These are phyloP conservation scores for Phytopythium vexans DNA, from an alignment of 352 stramenopile genomes.

Conservation along the genomic window DNA sequence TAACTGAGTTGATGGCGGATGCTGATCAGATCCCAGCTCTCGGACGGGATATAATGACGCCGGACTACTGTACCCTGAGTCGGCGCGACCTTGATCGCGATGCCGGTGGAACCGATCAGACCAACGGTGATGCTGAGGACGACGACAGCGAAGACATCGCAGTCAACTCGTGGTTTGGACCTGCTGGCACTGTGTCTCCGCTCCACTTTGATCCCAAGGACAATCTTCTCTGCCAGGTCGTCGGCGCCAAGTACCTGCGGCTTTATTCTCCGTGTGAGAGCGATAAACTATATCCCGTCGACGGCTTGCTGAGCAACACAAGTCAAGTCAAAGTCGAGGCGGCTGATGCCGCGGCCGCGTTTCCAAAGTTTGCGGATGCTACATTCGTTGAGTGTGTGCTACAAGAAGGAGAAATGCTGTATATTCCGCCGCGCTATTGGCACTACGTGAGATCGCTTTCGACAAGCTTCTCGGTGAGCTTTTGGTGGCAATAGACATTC, in stretches of 20 bases:
- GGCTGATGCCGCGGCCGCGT: conserved; percentile 32
- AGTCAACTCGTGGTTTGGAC: conserved; percentile 88
- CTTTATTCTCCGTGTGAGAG: conserved; percentile 74
- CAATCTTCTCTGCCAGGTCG: conserved; percentile 87
- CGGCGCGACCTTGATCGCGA: conserved; percentile 22
- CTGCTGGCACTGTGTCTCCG: conserved; percentile 73
- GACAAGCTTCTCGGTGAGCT: conserved; percentile 82
- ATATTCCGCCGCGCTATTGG: conserved; percentile 87
- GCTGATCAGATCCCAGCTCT: conserved; percentile 71
- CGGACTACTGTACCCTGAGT: conserved; percentile 86
- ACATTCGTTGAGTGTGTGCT: conserved; percentile 74
- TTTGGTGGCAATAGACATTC: conserved; percentile 52
- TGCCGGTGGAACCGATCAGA: not conserved
- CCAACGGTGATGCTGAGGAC: conserved; percentile 10
- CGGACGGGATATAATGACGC: conserved; percentile 75
- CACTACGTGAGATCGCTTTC: conserved; percentile 84
- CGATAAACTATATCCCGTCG: conserved; percentile 75
- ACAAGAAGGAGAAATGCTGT: conserved; percentile 76
- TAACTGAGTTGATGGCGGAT: conserved; percentile 1
- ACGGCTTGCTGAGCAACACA: conserved; percentile 84
- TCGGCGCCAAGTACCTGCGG: conserved; percentile 80
- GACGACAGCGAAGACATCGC: conserved; percentile 64
- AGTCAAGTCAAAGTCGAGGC: conserved; percentile 69
- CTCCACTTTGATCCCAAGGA: conserved; percentile 89
- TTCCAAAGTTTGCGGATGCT: conserved; percentile 46